Evolutionary conservation across 495 filamentous ascomycete genomes (phyloP), one percentile per base, ranked within the genome.

Genomic region (Eremomyces bilateralis): DNA sequence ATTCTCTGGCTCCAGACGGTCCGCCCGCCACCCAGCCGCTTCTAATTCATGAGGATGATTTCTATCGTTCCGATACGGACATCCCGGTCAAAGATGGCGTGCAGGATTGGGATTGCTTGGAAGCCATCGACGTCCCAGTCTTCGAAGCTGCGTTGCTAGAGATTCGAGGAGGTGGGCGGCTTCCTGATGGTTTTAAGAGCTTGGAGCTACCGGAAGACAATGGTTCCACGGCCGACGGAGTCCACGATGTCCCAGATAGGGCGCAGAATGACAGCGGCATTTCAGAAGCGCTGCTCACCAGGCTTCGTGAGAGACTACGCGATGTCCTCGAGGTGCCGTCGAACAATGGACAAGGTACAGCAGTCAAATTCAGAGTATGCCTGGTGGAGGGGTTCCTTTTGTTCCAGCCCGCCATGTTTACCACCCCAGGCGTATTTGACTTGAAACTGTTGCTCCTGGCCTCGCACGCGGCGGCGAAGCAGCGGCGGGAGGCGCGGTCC

Each of bases 361-460:
- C 30, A 11, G 39, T 42, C 18, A 35, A 41, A 3, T 34, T 38
- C 13, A 61, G 29, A 49, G 65, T 68, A 37, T 84, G 56, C 43
- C 53, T 79, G 35, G 53, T 76, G 1, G 85, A 95, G 42, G 85
- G 85, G 0, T 92, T 95, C 48, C 61, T 95, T 15, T 64, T 95
- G 1, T 92, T 75, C 53, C 36, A 53, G 0, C 39, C 46, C 0
- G 31, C 21, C 13, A 54, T 57, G 46, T 36, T 40, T 19, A 37
- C 43, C 1, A 37, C 82, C 4, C 62, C 72, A 16, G 38, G 56
- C 0, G 50, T 64, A 1, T 67, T 91, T 13, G 73, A 91, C 47
- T 48, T 84, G 12, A 73, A 66, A 40, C 53, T 94, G 6, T 80
- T 97, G 40, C 54, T 94, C 5, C 65, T 70, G 0, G 73, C 73